A percentile compares a stretch with the other conserved stretches of the same genome.
Evolutionary conservation across 2,329 filamentous ascomycete genomes (phyloP).

Genomic region (Claviceps maximensis): DNA sequence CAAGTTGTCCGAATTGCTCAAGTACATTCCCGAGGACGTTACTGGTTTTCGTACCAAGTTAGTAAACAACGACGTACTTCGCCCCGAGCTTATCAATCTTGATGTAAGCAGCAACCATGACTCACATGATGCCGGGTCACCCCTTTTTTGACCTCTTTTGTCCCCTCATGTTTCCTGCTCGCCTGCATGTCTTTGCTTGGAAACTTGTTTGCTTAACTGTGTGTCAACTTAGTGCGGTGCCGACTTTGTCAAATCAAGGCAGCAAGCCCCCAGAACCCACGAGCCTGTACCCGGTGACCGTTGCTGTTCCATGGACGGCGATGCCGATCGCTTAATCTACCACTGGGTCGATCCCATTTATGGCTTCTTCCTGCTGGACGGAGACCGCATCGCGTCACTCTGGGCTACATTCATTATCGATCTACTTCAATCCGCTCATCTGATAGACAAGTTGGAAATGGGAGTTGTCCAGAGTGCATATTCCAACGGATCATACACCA

Average conservation of each 20-base stretch:
- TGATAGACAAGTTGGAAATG: conserved; percentile 71
- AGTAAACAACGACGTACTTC: conserved; percentile 85
- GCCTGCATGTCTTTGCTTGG: not conserved
- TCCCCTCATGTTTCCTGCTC: too few relatives aligned
- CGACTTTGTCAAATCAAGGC: conserved; percentile 95
- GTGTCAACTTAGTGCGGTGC: conserved; percentile 62
- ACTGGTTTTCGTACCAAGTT: conserved; percentile 70
- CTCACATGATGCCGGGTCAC: not conserved
- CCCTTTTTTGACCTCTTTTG: too few relatives aligned
- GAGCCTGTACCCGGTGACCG: conserved; percentile 65
- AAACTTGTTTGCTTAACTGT: not conserved
- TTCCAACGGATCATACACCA: conserved; percentile 88
- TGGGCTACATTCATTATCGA: conserved; percentile 89
- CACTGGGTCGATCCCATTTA: conserved; percentile 78
- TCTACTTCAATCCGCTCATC: conserved; percentile 64
- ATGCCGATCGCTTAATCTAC: conserved; percentile 91
- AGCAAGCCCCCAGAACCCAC: conserved; percentile 73
- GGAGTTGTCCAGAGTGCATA: conserved; percentile 96
- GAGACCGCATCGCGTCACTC: conserved; percentile 90
- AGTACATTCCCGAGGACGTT: conserved; percentile 59
- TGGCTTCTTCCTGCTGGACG: conserved; percentile 84
- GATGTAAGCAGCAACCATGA: conserved; percentile 44
- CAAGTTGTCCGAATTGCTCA: conserved; percentile 76
- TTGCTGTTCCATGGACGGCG: conserved; percentile 85
- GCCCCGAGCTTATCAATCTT: conserved; percentile 77